Evolutionary conservation across 2,329 filamentous ascomycete genomes (phyloP).

Genomic region (Epichloe hybrida): DNA sequence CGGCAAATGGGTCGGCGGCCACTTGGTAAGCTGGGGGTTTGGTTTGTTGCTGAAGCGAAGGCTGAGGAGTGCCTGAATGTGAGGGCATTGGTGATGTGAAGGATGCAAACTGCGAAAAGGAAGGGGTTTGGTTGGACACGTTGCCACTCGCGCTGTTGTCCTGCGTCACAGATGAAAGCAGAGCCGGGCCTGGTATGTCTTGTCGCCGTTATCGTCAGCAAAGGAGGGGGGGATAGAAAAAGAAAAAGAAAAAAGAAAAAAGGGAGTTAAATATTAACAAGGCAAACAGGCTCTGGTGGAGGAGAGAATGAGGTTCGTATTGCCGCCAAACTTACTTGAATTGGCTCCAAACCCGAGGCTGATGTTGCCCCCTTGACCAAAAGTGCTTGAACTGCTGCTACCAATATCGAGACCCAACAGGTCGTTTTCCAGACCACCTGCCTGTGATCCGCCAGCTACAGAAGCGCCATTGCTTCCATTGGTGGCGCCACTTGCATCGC

Average conservation of each 20-base stretch:
- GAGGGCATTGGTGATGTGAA: slow-evolving; percentile 40
- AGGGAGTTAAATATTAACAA: neutral
- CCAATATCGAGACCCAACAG: slow-evolving; percentile 77
- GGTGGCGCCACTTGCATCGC: slow-evolving; percentile 40
- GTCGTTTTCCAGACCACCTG: slow-evolving; percentile 72
- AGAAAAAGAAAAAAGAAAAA: neutral
- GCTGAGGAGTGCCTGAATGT: slow-evolving; percentile 40
- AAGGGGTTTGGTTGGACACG: slow-evolving; percentile 28
- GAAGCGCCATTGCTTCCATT: slow-evolving; percentile 29
- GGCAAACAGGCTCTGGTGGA: too few species aligned
- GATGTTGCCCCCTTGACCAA: slow-evolving; percentile 67
- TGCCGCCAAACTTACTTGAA: slow-evolving; percentile 36
- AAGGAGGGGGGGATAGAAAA: neutral
- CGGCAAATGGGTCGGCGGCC: slow-evolving; percentile 38
- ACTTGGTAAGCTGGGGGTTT: slow-evolving; percentile 27
- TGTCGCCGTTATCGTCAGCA: slow-evolving; percentile 19
- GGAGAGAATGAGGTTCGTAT: neutral
- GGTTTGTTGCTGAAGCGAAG: slow-evolving; percentile 32
- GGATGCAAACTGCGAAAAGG: slow-evolving; percentile 41
- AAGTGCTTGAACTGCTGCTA: slow-evolving; percentile 40
- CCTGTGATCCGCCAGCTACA: slow-evolving; percentile 28
- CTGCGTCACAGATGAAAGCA: slow-evolving; percentile 51
- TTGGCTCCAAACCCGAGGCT: slow-evolving; percentile 66
- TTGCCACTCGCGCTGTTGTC: slow-evolving; percentile 41
- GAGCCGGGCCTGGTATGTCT: slow-evolving; percentile 52